Percentiles rank a stretch among this genome's conserved stretches.
phyloP scores from a whole-genome alignment of 2,329 filamentous ascomycete genomes.

The Aspergillus fischeri region DNA sequence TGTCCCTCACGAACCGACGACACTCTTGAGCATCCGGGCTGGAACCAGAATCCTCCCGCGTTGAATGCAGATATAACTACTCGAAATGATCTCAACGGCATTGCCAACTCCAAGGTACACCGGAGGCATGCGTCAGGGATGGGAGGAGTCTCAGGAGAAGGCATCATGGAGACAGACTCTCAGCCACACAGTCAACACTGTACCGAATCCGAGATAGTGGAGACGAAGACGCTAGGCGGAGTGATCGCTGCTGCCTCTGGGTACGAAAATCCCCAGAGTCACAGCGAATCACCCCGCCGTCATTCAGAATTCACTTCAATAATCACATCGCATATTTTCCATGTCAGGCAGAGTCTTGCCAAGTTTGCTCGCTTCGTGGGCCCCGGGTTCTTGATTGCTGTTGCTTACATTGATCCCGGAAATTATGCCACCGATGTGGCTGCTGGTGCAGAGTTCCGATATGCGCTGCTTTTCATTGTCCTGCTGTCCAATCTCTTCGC shows the following conservation, averaged over 20 bases:
- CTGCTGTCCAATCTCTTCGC: constrained; percentile 47
- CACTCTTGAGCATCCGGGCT: constrained; percentile 48
- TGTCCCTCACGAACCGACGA: constrained; percentile 61
- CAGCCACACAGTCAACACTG: constrained; percentile 18
- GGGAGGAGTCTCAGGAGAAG: constrained; percentile 18
- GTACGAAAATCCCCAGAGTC: constrained; percentile 25
- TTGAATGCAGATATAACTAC: constrained; percentile 60
- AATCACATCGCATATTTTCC: constrained; percentile 12
- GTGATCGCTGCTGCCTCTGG: constrained; percentile 27
- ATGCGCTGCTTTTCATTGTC: constrained; percentile 45
- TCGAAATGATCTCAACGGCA: constrained; percentile 57
- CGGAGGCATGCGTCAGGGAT: constrained; percentile 33
- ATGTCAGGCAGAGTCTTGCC: constrained; percentile 26
- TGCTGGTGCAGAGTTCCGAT: constrained; percentile 44
- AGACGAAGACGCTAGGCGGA: constrained; percentile 23
- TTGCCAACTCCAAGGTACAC: constrained; percentile 55
- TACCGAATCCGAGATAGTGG: constrained; percentile 15
- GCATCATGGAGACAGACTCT: constrained; percentile 19
- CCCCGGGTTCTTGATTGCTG: constrained; percentile 46
- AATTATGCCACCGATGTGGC: constrained; percentile 49
- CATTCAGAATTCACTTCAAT: constrained; percentile 13
- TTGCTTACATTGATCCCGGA: constrained; percentile 49
- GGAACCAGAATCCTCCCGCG: constrained; percentile 59
- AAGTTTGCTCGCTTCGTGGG: constrained; percentile 45
- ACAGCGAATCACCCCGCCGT: constrained; percentile 31